Conservation (phyloP, 768 basidiomycete species). For the Leccinum incarnatum region DNA sequence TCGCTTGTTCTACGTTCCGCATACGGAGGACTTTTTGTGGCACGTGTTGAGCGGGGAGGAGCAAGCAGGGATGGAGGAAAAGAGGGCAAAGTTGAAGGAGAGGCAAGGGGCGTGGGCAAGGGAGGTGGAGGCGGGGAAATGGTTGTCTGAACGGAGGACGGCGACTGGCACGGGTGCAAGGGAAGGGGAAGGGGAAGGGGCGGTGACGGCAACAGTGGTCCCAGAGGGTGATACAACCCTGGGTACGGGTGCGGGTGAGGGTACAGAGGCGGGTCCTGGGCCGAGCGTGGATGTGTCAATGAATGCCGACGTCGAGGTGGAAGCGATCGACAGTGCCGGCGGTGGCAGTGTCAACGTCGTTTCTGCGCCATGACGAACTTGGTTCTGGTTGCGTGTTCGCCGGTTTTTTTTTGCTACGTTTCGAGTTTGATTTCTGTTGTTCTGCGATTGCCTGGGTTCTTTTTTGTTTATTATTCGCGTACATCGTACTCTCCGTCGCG, state of each 20-base stretch:
- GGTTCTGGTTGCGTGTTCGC: neutral
- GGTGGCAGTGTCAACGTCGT: neutral
- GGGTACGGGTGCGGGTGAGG: neutral
- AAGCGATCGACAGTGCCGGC: neutral
- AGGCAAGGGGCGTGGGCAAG: slow-evolving; percentile 15
- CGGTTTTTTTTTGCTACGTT: neutral
- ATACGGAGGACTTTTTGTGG: slow-evolving; percentile 26
- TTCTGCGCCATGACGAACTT: slow-evolving; percentile 9
- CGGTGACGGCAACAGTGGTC: neutral
- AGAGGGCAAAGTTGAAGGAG: slow-evolving; percentile 4
- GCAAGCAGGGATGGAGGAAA: neutral
- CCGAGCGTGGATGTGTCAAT: neutral
- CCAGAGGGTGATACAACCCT: neutral
- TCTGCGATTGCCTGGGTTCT: neutral
- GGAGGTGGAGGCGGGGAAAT: slow-evolving; percentile 13
- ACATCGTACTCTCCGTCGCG: too few relatives aligned
- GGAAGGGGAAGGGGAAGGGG: neutral
- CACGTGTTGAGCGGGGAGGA: slow-evolving; percentile 9
- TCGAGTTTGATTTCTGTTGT: neutral
- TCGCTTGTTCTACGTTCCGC: slow-evolving; percentile 26
- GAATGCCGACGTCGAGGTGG: neutral
- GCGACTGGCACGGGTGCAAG: neutral
- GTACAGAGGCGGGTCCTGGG: neutral
- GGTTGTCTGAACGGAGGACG: slow-evolving; percentile 6
- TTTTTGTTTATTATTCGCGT: neutral